Evolutionary conservation across 768 basidiomycete species (phyloP).

Genomic region (Termitomyces sp.): DNA sequence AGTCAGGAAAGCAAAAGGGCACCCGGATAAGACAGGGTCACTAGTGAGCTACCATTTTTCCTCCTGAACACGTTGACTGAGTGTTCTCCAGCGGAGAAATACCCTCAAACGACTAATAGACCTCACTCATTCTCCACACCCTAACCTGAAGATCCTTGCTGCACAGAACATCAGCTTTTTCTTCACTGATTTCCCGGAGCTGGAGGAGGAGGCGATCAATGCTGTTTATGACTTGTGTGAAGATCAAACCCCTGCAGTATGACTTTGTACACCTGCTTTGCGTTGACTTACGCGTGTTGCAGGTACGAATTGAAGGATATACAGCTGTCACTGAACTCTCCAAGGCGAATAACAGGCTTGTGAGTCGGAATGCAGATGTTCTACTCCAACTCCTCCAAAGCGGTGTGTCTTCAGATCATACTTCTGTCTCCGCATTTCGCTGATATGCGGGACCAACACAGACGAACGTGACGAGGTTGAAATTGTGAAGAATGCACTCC

Average conservation of each 20-base stretch:
- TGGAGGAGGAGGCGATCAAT: conserved; percentile 75
- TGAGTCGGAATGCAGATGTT: conserved; percentile 73
- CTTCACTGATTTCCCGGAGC: conserved; percentile 66
- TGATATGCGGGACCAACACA: conserved; percentile 28
- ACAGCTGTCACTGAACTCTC: conserved; percentile 51
- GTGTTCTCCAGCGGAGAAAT: conserved; percentile 43
- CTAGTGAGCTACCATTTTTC: conserved; percentile 30
- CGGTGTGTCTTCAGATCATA: conserved; percentile 42
- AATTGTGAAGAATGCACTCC: conserved; percentile 58
- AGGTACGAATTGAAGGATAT: conserved; percentile 76
- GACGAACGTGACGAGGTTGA: conserved; percentile 67
- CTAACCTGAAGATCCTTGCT: conserved; percentile 53
- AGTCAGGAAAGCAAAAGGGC: conserved; percentile 45
- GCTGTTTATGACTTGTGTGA: conserved; percentile 80
- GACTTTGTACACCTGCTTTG: conserved; percentile 10
- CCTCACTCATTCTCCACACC: conserved; percentile 46
- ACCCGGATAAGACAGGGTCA: conserved; percentile 35
- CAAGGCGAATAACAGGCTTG: conserved; percentile 50
- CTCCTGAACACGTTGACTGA: conserved; percentile 5
- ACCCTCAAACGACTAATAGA: conserved; percentile 53
- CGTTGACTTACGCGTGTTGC: conserved; percentile 9
- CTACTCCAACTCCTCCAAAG: conserved; percentile 74
- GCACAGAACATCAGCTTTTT: conserved; percentile 56
- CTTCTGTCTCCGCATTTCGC: not conserved
- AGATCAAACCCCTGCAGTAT: conserved; percentile 55